These are phyloP conservation scores for Mikania micrantha DNA, from an alignment of 129 eudicot species.

Conservation along the genomic window DNA sequence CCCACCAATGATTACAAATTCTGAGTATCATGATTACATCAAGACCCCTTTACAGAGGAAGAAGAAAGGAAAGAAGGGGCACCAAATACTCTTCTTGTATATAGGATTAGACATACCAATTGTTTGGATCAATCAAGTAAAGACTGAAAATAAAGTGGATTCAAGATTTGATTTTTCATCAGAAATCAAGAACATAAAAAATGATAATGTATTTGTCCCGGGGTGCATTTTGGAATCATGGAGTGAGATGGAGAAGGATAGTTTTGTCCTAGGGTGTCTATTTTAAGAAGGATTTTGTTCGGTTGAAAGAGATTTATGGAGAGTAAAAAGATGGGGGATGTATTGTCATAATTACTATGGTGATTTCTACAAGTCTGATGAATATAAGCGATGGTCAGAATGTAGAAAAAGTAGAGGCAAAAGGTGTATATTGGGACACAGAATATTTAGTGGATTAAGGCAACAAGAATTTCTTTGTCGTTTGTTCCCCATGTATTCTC, in stretches of 20 bases:
- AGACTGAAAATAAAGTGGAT: slow-evolving; percentile 6
- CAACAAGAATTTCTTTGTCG: slow-evolving; percentile 62
- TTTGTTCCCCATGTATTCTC: slow-evolving; percentile 32
- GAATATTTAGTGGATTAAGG: slow-evolving; percentile 58
- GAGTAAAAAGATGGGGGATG: slow-evolving; percentile 49
- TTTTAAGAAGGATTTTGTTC: slow-evolving; percentile 55
- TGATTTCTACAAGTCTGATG: slow-evolving; percentile 36
- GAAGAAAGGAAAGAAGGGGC: slow-evolving; percentile 15
- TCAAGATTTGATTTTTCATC: slow-evolving; percentile 13
- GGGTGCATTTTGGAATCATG: slow-evolving; percentile 33
- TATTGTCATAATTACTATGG: slow-evolving; percentile 54
- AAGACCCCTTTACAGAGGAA: slow-evolving; percentile 27
- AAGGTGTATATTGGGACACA: slow-evolving; percentile 42
- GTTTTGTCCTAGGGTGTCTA: slow-evolving; percentile 71
- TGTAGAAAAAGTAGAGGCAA: slow-evolving; percentile 43
- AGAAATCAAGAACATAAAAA: neutral
- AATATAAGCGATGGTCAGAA: slow-evolving; percentile 54
- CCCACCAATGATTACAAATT: slow-evolving; percentile 29
- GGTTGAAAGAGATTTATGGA: slow-evolving; percentile 43
- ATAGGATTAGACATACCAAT: slow-evolving; percentile 56
- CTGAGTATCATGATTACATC: slow-evolving; percentile 19
- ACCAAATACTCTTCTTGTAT: slow-evolving; percentile 27
- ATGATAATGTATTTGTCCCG: slow-evolving; percentile 42
- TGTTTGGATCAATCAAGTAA: slow-evolving; percentile 32
- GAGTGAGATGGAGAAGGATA: slow-evolving; percentile 50